Conservation (phyloP, 2,329 filamentous ascomycete species). For the Verticillium zaregamsianum region DNA sequence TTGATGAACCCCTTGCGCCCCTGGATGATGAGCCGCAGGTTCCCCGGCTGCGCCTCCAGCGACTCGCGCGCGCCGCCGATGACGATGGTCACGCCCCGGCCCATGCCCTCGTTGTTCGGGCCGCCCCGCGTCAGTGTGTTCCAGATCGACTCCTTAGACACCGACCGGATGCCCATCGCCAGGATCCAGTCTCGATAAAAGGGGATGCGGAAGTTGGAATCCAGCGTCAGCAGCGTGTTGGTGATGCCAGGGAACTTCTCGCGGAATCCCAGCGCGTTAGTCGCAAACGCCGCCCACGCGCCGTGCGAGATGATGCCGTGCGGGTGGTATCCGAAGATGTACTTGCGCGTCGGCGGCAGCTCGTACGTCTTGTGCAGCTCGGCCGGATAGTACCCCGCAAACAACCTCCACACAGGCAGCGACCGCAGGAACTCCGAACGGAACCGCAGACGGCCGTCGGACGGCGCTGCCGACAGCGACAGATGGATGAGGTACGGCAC, state of each 20-base stretch:
- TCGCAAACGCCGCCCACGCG: slow-evolving; percentile 88
- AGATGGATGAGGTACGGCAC: slow-evolving; percentile 79
- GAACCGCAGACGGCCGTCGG: slow-evolving; percentile 68
- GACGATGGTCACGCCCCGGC: slow-evolving; percentile 94
- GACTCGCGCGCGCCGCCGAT: slow-evolving; percentile 90
- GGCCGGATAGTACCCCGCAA: slow-evolving; percentile 89
- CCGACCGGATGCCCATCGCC: slow-evolving; percentile 79
- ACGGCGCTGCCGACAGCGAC: slow-evolving; percentile 72
- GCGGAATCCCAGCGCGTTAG: slow-evolving; percentile 82
- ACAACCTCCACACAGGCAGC: slow-evolving; percentile 77
- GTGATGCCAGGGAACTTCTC: slow-evolving; percentile 92
- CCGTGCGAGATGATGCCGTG: slow-evolving; percentile 97
- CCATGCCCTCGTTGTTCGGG: slow-evolving; percentile 74
- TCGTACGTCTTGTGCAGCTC: slow-evolving; percentile 79
- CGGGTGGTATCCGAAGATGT: slow-evolving; percentile 95
- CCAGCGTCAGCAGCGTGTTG: slow-evolving; percentile 89
- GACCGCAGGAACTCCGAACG: slow-evolving; percentile 72
- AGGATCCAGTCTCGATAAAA: slow-evolving; percentile 95
- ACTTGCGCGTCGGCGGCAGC: slow-evolving; percentile 78
- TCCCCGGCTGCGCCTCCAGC: slow-evolving; percentile 78
- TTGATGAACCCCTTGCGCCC: slow-evolving; percentile 91
- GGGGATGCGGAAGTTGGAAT: slow-evolving; percentile 90
- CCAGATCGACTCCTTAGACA: slow-evolving; percentile 87
- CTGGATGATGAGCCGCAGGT: slow-evolving; percentile 72
- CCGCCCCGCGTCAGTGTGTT: slow-evolving; percentile 82